These are phyloP conservation scores for Epithemia pelagica DNA, from an alignment of 108 stramenopile genomes.

Conservation along the genomic window DNA sequence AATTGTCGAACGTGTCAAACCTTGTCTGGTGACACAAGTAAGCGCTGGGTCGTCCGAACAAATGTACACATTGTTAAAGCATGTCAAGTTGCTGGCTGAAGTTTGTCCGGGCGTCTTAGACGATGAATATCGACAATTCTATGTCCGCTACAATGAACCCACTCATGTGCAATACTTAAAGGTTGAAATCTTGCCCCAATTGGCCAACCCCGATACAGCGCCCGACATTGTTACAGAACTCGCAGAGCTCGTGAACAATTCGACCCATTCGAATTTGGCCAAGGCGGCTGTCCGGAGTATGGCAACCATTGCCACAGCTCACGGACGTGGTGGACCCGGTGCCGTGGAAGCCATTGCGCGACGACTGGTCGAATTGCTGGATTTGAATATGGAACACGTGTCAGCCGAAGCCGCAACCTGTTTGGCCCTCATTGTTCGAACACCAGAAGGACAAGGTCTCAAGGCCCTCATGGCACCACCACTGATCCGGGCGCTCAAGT, in stretches of 20 bases:
- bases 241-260: conserved; percentile 83
- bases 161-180: conserved; percentile 94
- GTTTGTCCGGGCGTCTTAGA: conserved; percentile 93
- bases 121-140: conserved; percentile 96
- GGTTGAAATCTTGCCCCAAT: conserved; percentile 77
- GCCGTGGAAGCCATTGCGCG: conserved; percentile 80
- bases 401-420: conserved; percentile 83
- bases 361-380: conserved; percentile 86
- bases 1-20: conserved; percentile 88
- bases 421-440: conserved; percentile 68
- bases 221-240: conserved; percentile 95
- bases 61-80: conserved; percentile 85
- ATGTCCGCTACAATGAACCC: conserved; percentile 93
- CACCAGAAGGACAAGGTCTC: conserved; percentile 56
- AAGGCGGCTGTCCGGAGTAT: conserved; percentile 86
- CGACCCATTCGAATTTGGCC: conserved; percentile 67
- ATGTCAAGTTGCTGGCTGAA: conserved; percentile 87
- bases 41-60: conserved; percentile 82
- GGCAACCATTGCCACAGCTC: conserved; percentile 78
- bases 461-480: conserved; percentile 74
- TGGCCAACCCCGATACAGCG: conserved; percentile 86
- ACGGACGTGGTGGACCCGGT: conserved; percentile 67
- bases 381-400: conserved; percentile 73
- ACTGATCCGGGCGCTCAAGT: conserved; percentile 73
- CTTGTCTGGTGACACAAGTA: conserved; percentile 93